These are phyloP conservation scores for Erodium maritimum DNA, from an alignment of 345 rosid species.

Conservation along the genomic window DNA sequence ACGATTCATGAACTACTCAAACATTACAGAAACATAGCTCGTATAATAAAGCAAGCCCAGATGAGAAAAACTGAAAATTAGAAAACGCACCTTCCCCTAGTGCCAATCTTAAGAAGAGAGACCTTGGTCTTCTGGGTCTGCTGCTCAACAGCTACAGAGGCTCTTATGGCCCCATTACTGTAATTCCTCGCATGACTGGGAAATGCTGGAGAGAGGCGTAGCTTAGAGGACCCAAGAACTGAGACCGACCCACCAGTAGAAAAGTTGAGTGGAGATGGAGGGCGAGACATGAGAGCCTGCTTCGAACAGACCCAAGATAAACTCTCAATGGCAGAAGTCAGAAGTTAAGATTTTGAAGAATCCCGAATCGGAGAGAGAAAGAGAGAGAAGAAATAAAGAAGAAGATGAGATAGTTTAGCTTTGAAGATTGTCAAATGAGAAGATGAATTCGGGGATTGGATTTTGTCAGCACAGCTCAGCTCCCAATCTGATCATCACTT, in stretches of 20 bases:
- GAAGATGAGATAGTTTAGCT: neutral
- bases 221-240: constrained; percentile 39
- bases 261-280: constrained; percentile 13
- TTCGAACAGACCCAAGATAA: constrained; percentile 19
- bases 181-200: constrained; percentile 20
- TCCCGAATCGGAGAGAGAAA: no score
- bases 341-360: neutral
- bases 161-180: constrained; percentile 23
- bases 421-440: neutral
- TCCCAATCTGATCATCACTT: neutral
- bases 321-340: constrained; percentile 21
- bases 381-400: neutral
- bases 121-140: constrained; percentile 48
- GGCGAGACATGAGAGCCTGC: constrained; percentile 14
- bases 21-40: neutral
- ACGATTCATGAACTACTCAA: neutral
- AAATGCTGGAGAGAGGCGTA: constrained; percentile 20
- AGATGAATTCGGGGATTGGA: neutral
- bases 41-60: neutral
- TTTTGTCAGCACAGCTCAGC: constrained; percentile 8
- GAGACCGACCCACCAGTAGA: constrained; percentile 41
- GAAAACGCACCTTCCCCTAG: constrained; percentile 69
- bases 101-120: constrained; percentile 70
- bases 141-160: constrained; percentile 63
- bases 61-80: neutral